Evolutionary conservation across 352 stramenopile species (phyloP), one percentile per base, ranked within the genome.

Genomic region (Hyaloperonospora arabidopsidis): DNA sequence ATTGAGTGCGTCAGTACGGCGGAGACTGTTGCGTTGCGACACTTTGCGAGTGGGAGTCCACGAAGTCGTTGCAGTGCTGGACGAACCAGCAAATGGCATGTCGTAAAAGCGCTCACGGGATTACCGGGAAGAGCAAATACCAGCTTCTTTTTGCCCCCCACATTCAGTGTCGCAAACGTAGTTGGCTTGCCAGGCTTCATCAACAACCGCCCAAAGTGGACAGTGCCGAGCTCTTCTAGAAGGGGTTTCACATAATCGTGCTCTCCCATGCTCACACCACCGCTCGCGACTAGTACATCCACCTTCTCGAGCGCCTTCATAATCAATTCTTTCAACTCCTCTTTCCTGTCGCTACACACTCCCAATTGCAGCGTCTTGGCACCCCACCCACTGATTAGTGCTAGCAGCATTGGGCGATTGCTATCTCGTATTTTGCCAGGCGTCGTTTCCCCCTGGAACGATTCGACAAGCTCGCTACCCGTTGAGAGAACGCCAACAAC

Each of bases 121-220:
- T 99, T 99, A 0, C 96, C 96, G 8, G 96, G 96, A 39, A 98
- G 68, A 7, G 83, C 94, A 77, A 99, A 98, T 15, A 96, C 74
- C 1, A 98, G 61, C 52, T 88, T 92, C 40, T 67, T 74, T 43
- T 68, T 63, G 32, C 68, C 61, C 7, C 74, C 40, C 14, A 80
- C 52, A 0, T 70, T 61, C 13, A 70, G n/a, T 0, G 95, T 98
- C 0, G 96, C 91, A 64, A 98, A 98, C 1, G 95, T 98, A 0
- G 93, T 98, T 0, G 96, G 96, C 61, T 99, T 99, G 5, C 96
- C 96, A 14, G 96, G 95, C 59, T 98, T 98, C 95, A 99, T 98
- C 44, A 95, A 74, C 44, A 98, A 74, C 15, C 93, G 74, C 14
- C 93, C 94, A 76, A 99, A 98, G 61, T 98, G 93, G 7, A 98